Evolutionary conservation across 495 filamentous ascomycete genomes (phyloP), one percentile per base, ranked within the genome.

Genomic region (Tuber calosporum): DNA sequence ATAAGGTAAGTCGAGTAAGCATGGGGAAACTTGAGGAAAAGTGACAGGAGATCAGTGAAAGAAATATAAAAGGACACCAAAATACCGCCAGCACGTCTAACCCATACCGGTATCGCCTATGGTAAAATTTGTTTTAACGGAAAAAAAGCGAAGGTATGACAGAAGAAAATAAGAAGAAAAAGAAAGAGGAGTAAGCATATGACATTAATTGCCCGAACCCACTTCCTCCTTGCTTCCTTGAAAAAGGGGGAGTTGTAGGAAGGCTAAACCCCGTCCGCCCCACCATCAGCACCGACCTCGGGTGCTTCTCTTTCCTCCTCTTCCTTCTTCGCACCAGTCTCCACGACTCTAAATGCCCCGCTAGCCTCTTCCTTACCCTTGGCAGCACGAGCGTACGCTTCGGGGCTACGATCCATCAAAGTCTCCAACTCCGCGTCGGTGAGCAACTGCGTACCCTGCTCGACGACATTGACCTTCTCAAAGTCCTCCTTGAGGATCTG

Each of bases 331-430:
- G 83, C 83, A 45, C 84, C 84, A 42, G 89, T 92, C 83, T 91
- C 92, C 40, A 93, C 86, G 42, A 91, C 88, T 82, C 86, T 87
- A 79, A 92, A 93, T 19, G 84, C 87, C 73, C 83, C 86, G 9
- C 89, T 87, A 4, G 87, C 87, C 74, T 90, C 85, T 26, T 87
- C 93, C 83, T 85, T 90, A 74, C 73, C 75, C 36, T 72, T 77
- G 48, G 72, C 79, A 82, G 93, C 92, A 36, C 92, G 94, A 75
- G 88, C 85, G 84, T 95, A 99, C 0, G 95, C 95, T 78, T 93
- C 92, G 70, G 91, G 90, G 76, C 91, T 94, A 43, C 94, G 85
- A 84, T 97, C 94, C 72, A 91, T 91, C 75, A 98, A 80, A 6
- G 93, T 88, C 34, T 88, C 86, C 53, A 99, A 82, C 83, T 99